Evolutionary conservation across 2,329 filamentous ascomycete species (phyloP).

Genomic region (Talaromyces sp.): DNA sequence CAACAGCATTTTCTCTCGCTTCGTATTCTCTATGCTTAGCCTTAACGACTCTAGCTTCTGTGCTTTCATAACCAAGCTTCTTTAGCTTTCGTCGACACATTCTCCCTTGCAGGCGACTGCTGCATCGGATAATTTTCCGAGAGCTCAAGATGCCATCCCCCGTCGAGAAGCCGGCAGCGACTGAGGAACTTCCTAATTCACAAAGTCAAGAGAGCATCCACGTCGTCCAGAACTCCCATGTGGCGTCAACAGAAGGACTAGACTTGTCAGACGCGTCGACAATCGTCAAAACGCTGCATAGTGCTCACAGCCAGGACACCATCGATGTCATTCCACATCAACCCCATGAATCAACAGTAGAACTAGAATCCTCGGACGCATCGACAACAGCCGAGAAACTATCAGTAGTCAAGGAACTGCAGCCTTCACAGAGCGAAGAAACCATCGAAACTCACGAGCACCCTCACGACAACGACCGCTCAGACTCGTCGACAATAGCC

Average conservation of each 20-base stretch:
- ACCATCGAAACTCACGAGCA: neutral
- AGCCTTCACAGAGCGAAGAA: neutral
- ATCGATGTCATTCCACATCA: neutral
- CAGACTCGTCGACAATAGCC: constrained; percentile 6
- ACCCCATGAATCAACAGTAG: neutral
- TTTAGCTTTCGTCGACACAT: neutral
- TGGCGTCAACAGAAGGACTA: neutral
- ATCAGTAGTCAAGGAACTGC: neutral
- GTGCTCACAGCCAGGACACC: neutral
- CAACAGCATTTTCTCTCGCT: neutral
- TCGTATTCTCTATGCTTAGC: neutral
- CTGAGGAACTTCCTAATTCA: neutral
- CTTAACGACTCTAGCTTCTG: neutral
- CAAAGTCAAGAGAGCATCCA: neutral
- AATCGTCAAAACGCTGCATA: neutral
- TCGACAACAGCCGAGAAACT: neutral
- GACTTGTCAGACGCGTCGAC: neutral
- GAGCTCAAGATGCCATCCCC: neutral
- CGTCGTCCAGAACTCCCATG: neutral
- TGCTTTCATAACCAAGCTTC: neutral
- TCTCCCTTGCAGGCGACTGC: neutral
- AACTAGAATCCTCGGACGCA: neutral
- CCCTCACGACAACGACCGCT: neutral
- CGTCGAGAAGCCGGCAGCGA: neutral
- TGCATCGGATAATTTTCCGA: neutral